A percentile compares a stretch with the other conserved stretches of the same genome.
These are phyloP conservation scores for Pythium rishiriense DNA, from an alignment of 352 stramenopile genomes.

Conservation along the genomic window DNA sequence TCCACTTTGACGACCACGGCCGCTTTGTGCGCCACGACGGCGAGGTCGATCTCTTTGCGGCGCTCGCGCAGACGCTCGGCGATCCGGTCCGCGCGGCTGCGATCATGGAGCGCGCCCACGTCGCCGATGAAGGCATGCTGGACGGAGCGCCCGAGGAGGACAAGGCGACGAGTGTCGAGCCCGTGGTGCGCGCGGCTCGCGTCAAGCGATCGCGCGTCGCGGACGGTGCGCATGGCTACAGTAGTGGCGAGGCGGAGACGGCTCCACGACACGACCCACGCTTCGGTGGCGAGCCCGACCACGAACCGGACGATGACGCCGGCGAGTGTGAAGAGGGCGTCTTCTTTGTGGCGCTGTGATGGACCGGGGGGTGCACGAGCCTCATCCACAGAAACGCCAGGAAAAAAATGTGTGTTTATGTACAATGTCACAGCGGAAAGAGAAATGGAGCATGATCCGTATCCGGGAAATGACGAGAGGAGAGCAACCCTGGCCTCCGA, in stretches of 20 bases:
- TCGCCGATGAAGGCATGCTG: constrained; percentile 16
- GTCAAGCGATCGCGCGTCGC: not conserved
- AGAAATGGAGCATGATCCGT: too few relatives aligned
- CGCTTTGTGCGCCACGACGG: constrained; percentile 14
- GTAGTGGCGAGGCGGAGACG: not conserved
- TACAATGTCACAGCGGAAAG: too few relatives aligned
- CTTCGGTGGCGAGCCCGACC: not conserved
- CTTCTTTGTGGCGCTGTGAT: not conserved
- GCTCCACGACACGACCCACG: not conserved
- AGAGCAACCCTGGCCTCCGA: too few relatives aligned
- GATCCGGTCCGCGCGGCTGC: not conserved
- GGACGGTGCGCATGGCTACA: too few relatives aligned
- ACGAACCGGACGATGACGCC: not conserved
- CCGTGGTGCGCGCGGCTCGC: not conserved
- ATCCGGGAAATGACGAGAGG: too few relatives aligned
- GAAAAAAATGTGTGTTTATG: too few relatives aligned
- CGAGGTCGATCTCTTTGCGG: constrained; percentile 11
- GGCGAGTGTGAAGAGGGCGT: not conserved
- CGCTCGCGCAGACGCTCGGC: not conserved
- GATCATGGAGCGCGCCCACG: constrained; percentile 16
- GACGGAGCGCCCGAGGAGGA: constrained; percentile 1
- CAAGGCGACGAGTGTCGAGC: not conserved
- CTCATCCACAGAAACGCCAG: too few relatives aligned
- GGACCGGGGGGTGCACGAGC: too few relatives aligned
- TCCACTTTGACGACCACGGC: constrained; percentile 15